These are phyloP conservation scores for Phenoliferia sp. DNA, from an alignment of 1,284 basidiomycete species.

Conservation along the genomic window DNA sequence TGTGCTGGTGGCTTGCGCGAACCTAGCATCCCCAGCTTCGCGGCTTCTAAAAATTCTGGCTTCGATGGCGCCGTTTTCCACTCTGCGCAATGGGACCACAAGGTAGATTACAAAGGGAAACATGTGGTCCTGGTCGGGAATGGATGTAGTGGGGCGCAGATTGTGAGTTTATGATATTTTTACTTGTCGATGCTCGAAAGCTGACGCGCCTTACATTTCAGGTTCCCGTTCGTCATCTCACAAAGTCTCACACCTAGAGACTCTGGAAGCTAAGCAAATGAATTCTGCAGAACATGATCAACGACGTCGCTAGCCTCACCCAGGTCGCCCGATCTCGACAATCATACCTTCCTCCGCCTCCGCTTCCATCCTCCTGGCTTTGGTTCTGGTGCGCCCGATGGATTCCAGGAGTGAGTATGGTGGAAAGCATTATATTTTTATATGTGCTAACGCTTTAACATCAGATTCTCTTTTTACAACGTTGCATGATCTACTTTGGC, in stretches of 20 bases:
- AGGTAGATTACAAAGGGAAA: conserved; percentile 19
- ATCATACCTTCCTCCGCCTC: neutral
- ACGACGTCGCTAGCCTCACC: conserved; percentile 14
- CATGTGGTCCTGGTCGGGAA: conserved; percentile 33
- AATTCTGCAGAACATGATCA: conserved; percentile 14
- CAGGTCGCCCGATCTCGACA: conserved; percentile 29
- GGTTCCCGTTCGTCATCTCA: neutral
- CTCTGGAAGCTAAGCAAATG: too few relatives aligned
- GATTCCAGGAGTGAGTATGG: conserved; percentile 20
- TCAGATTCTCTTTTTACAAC: neutral
- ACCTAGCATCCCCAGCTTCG: conserved; percentile 12
- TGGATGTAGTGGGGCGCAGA: conserved; percentile 25
- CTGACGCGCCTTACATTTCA: neutral
- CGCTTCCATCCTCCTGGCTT: neutral
- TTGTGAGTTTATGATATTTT: conserved; percentile 16
- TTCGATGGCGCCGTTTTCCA: conserved; percentile 28
- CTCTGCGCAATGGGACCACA: conserved; percentile 17
- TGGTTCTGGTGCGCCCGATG: neutral
- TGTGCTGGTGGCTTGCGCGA: conserved; percentile 19
- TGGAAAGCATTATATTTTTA: neutral
- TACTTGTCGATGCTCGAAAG: neutral
- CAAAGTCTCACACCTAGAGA: too few relatives aligned
- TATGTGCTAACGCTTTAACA: too few relatives aligned
- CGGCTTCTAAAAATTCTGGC: neutral
- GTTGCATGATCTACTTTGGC: conserved; percentile 14